phyloP scores from a whole-genome alignment of 2,329 filamentous ascomycete species.

The Colletotrichum trifolii region DNA sequence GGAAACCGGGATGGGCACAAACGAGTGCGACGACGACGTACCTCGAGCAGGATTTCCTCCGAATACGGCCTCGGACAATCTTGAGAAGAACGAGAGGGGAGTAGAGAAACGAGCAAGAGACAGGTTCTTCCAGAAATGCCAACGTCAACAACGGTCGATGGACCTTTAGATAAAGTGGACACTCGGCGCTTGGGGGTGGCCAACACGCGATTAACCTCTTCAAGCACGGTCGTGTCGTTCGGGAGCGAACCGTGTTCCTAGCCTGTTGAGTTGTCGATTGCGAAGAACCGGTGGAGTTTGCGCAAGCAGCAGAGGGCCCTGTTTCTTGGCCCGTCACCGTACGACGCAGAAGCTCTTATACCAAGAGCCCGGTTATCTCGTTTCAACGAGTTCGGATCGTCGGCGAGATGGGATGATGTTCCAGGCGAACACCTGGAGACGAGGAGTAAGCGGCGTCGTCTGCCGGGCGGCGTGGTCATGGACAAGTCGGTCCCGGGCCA shows the following conservation, averaged over 20 bases:
- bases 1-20: not conserved
- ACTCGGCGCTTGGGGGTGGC: constrained; percentile 3
- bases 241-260: constrained; percentile 20
- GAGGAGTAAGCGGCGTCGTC: constrained; percentile 25
- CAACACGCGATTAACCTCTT: constrained; percentile 12
- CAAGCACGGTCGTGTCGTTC: constrained; percentile 32
- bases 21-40: not conserved
- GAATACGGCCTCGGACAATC: not conserved
- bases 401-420: constrained; percentile 26
- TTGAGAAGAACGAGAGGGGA: not conserved
- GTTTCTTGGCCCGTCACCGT: constrained; percentile 9
- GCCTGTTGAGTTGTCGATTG: constrained; percentile 22
- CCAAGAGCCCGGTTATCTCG: constrained; percentile 27
- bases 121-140: constrained; percentile 13
- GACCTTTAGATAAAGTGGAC: constrained; percentile 28
- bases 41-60: constrained; percentile 3
- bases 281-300: constrained; percentile 24
- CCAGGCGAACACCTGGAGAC: constrained; percentile 21
- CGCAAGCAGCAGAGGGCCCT: not conserved
- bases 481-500: constrained; percentile 27
- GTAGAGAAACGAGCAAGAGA: not conserved
- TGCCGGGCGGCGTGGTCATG: constrained; percentile 3
- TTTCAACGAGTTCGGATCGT: constrained; percentile 28
- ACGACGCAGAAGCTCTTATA: constrained; percentile 27
- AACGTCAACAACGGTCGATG: constrained; percentile 23